Percentiles rank a stretch among this genome's conserved stretches.
These are phyloP conservation scores for Cyamopsis tetragonoloba DNA, from an alignment of 306 rosid species.

Conservation along the genomic window DNA sequence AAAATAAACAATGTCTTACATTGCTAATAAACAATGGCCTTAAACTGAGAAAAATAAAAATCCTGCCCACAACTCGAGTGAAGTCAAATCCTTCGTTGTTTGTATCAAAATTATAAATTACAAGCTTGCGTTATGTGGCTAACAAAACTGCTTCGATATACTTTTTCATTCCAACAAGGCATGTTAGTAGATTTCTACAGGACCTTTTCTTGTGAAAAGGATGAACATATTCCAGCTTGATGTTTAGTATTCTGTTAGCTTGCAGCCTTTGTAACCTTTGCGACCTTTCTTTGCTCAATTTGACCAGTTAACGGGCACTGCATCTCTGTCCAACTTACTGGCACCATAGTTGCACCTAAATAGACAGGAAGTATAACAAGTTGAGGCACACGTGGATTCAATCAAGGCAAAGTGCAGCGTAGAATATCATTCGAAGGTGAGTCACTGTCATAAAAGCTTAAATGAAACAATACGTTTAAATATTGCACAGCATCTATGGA, in stretches of 20 bases:
- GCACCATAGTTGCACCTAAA: slow-evolving; percentile 76
- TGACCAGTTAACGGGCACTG: slow-evolving; percentile 82
- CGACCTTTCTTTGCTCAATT: slow-evolving; percentile 86
- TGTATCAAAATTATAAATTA: slow-evolving; percentile 13
- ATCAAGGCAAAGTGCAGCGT: not conserved
- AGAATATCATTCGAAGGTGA: not conserved
- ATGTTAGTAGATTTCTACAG: slow-evolving; percentile 30
- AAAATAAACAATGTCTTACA: not conserved
- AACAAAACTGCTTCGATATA: slow-evolving; percentile 4
- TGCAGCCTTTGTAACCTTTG: slow-evolving; percentile 68
- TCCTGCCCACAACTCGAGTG: not conserved
- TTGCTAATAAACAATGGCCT: not conserved
- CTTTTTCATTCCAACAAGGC: slow-evolving; percentile 18
- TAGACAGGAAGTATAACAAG: slow-evolving; percentile 14
- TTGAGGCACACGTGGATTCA: slow-evolving; percentile 10
- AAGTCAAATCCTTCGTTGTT: not conserved
- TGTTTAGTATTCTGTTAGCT: slow-evolving; percentile 38
- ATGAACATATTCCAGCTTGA: not conserved
- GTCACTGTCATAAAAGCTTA: not conserved
- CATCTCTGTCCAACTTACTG: slow-evolving; percentile 95
- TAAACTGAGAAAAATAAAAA: not conserved
- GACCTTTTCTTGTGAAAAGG: not conserved
- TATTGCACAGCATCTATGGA: not conserved
- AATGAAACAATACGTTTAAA: not conserved
- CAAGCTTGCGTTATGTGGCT: slow-evolving; percentile 12